Conservation (phyloP, 2,329 filamentous ascomycete species). For the Colletotrichum echinochloae region DNA sequence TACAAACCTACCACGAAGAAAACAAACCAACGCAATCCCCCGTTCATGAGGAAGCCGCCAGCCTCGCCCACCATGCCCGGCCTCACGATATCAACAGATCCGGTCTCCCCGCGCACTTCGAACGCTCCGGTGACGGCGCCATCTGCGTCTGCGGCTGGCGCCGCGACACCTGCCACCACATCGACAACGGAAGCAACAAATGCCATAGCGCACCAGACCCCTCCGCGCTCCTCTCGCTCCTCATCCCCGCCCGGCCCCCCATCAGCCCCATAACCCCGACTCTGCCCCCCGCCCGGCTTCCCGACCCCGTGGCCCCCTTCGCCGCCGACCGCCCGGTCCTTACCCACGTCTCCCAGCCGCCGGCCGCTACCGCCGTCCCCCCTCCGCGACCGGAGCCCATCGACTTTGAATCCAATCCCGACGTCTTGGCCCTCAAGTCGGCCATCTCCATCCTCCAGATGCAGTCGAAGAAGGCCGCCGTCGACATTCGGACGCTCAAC, state of each 20-base stretch:
- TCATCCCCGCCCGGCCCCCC: slow-evolving; percentile 61
- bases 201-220: slow-evolving; percentile 25
- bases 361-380: slow-evolving; percentile 52
- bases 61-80: slow-evolving; percentile 46
- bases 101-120: slow-evolving; percentile 42
- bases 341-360: slow-evolving; percentile 58
- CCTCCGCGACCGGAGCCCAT: slow-evolving; percentile 65
- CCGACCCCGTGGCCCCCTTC: slow-evolving; percentile 45
- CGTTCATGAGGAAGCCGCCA: slow-evolving; percentile 16
- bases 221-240: slow-evolving; percentile 47
- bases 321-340: slow-evolving; percentile 53
- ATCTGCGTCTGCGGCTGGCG: slow-evolving; percentile 19
- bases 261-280: slow-evolving; percentile 69
- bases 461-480: slow-evolving; percentile 81
- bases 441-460: slow-evolving; percentile 89
- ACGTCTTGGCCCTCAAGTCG: slow-evolving; percentile 87
- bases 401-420: slow-evolving; percentile 76
- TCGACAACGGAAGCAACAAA: slow-evolving; percentile 18
- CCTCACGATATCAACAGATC: slow-evolving; percentile 46
- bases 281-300: slow-evolving; percentile 52
- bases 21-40: slow-evolving; percentile 4
- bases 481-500: slow-evolving; percentile 79
- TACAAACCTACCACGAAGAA: slow-evolving; percentile 13
- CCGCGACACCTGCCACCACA: slow-evolving; percentile 9
- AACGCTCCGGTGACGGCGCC: slow-evolving; percentile 33